These are phyloP conservation scores for Pyricularia sp. DNA, from an alignment of 2,329 filamentous ascomycete species.

Conservation along the genomic window DNA sequence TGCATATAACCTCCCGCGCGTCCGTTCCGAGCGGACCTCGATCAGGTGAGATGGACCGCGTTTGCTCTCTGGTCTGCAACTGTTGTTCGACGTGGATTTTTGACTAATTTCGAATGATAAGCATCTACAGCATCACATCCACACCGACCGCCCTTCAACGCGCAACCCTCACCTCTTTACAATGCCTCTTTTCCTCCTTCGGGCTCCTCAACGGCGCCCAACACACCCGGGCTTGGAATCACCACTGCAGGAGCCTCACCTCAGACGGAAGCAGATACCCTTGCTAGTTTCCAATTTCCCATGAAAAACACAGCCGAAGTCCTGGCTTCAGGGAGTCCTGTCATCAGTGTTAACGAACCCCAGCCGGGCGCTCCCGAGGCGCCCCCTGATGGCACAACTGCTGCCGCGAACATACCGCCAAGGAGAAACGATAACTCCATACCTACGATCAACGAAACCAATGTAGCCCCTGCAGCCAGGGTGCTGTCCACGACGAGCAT, in stretches of 20 bases:
- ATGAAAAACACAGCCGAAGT: slow-evolving; percentile 29
- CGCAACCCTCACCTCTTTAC: slow-evolving; percentile 39
- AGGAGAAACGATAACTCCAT: slow-evolving; percentile 28
- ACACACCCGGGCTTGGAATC: slow-evolving; percentile 29
- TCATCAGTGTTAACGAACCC: background rate
- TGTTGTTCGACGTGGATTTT: background rate
- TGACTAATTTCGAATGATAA: background rate
- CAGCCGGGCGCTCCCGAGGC: background rate
- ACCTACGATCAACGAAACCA: slow-evolving; percentile 40
- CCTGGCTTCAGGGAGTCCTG: background rate
- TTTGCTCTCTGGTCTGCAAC: background rate
- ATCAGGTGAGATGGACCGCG: slow-evolving; percentile 23
- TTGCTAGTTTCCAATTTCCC: slow-evolving; percentile 50
- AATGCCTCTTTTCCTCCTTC: slow-evolving; percentile 42
- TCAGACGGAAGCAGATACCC: slow-evolving; percentile 29
- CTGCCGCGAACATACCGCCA: background rate
- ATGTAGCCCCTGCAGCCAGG: slow-evolving; percentile 47
- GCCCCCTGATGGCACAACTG: background rate
- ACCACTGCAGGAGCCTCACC: slow-evolving; percentile 24
- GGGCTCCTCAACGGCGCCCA: slow-evolving; percentile 32
- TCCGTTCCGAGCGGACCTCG: slow-evolving; percentile 32
- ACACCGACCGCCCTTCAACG: slow-evolving; percentile 31
- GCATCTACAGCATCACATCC: slow-evolving; percentile 25
- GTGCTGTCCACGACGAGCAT: slow-evolving; percentile 72
- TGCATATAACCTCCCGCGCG: slow-evolving; percentile 58